Evolutionary conservation across 805 yeast species (phyloP).

Genomic region (Cyberlindnera sargentensis): DNA sequence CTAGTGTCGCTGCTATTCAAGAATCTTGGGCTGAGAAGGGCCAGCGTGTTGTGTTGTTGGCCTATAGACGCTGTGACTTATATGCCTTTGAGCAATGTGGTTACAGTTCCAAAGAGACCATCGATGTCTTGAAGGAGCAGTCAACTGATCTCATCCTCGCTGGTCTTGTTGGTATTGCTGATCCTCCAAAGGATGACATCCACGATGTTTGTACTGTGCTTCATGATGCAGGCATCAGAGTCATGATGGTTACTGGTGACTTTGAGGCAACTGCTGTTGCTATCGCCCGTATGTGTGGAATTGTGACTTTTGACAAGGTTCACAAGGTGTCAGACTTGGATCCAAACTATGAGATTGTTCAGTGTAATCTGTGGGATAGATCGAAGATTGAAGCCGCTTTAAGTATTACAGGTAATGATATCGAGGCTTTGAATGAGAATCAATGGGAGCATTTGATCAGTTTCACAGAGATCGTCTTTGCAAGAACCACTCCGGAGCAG

Average conservation of each 20-base stretch:
- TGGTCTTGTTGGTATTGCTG: slow-evolving; percentile 37
- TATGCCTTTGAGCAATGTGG: slow-evolving; percentile 5
- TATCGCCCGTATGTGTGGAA: slow-evolving; percentile 39
- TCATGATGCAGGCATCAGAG: slow-evolving; percentile 34
- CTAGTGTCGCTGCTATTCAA: slow-evolving; percentile 23
- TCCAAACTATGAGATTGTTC: slow-evolving; percentile 2
- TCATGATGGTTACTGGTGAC: slow-evolving; percentile 46
- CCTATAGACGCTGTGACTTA: slow-evolving; percentile 23
- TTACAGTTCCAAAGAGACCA: slow-evolving; percentile 7
- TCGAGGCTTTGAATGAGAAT: slow-evolving; percentile 27
- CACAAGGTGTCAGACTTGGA: slow-evolving; percentile 18
- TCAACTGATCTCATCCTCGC: slow-evolving; percentile 22
- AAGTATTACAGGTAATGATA: slow-evolving; percentile 29
- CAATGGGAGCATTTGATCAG: slow-evolving; percentile 36
- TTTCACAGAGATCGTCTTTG: slow-evolving; percentile 34
- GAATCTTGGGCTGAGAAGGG: slow-evolving; percentile 31
- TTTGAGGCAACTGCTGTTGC: slow-evolving; percentile 44
- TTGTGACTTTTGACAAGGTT: slow-evolving; percentile 14
- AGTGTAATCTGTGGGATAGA: slow-evolving; percentile 10
- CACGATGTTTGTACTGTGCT: slow-evolving; percentile 27
- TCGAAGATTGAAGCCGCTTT: slow-evolving; percentile 21
- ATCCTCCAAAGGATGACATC: slow-evolving; percentile 35
- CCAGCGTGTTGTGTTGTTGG: slow-evolving; percentile 34
- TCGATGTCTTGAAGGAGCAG: slow-evolving; percentile 9
- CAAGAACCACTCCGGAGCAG: slow-evolving; percentile 39